Base-by-base conservation (phyloP, 1,284 basidiomycete genomes). In the Sphaerobolus stellatus region DNA sequence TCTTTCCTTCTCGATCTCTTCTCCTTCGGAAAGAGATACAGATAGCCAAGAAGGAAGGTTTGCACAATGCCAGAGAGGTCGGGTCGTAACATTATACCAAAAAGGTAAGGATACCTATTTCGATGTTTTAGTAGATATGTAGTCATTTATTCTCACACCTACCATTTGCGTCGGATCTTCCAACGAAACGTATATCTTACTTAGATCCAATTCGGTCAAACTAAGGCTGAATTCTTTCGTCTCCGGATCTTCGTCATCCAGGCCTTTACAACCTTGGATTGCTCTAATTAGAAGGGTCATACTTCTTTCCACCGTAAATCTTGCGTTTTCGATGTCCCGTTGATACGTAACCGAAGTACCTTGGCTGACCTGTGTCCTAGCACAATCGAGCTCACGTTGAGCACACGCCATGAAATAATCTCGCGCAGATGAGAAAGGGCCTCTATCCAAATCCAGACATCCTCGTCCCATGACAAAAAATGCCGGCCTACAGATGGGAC, bases 331-430 rank as follows among this genome's bases (percentile, higher is more conserved):
- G 9, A 71, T 59, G 22, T 66, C 59, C 4, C 62, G 61, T 50
- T 69, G 68, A 56, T 71, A 72, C 9, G 60, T 62, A 2, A 60
- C 59, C 13, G 69, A 65, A 8, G 68, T 67, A 29, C 66, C 66
- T 48, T 70, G 66, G 1, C 65, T 60, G 47, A 67, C 67, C 30
- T 71, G 62, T 24, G 62, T 65, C 20, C 66, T 61, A 13, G 65
- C 57, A 41, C 61, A 65, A 27, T 71, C 70, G 25, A 69, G 61
- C 51, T 72, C 71, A 18, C 71, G 63, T 49, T 70, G 70, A 1
- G 68, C 66, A 43, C 69, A 72, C 7, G 70, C 68, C 9, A 61
- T 50, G 50, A 68, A 68, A 54, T 71, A 72, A 14, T 61, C 67
- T 34, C 61, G 61, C 0, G 65, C 64, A 11, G 62, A 61, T 5